Percentiles rank a stretch among this genome's conserved stretches.
Evolutionary conservation across 2,329 filamentous ascomycete genomes (phyloP).

Genomic region (Phaeosphaeriaceae sp.): DNA sequence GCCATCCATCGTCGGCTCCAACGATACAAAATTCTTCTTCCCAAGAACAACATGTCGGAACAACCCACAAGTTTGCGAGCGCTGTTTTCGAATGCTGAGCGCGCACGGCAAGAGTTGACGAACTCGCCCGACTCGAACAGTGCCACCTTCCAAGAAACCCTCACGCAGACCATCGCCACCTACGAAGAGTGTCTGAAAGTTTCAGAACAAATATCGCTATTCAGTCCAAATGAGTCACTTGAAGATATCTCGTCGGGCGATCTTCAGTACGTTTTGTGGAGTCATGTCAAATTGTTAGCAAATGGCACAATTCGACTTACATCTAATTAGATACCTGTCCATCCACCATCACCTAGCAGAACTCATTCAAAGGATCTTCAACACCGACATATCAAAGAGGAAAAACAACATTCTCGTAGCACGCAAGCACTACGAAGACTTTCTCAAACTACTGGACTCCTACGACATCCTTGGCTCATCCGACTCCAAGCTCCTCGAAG

Average conservation of each 20-base stretch:
- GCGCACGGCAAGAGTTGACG: slow-evolving; percentile 66
- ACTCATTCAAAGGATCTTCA: slow-evolving; percentile 73
- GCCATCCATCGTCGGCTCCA: slow-evolving; percentile 2
- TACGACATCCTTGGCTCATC: slow-evolving; percentile 75
- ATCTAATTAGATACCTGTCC: slow-evolving; percentile 69
- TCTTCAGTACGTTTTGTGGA: slow-evolving; percentile 66
- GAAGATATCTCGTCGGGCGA: slow-evolving; percentile 89
- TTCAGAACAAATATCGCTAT: slow-evolving; percentile 76
- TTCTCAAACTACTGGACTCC: slow-evolving; percentile 76
- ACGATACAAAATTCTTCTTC: slow-evolving; percentile 10
- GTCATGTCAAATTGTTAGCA: background rate
- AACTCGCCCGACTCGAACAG: slow-evolving; percentile 70
- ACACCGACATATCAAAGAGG: slow-evolving; percentile 61
- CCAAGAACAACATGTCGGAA: slow-evolving; percentile 45
- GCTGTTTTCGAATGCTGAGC: slow-evolving; percentile 64
- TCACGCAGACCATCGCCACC: slow-evolving; percentile 71
- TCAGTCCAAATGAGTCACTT: slow-evolving; percentile 87
- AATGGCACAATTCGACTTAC: slow-evolving; percentile 13
- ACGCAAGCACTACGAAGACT: slow-evolving; percentile 77
- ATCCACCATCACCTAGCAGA: slow-evolving; percentile 82
- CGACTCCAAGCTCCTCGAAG: slow-evolving; percentile 74
- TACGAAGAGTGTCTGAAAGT: slow-evolving; percentile 78
- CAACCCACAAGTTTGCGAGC: slow-evolving; percentile 63
- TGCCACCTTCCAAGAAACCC: slow-evolving; percentile 70
- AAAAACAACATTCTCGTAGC: slow-evolving; percentile 69